Evolutionary conservation across 768 basidiomycete genomes (phyloP).

Genomic region (Paxillus rubicundulus): DNA sequence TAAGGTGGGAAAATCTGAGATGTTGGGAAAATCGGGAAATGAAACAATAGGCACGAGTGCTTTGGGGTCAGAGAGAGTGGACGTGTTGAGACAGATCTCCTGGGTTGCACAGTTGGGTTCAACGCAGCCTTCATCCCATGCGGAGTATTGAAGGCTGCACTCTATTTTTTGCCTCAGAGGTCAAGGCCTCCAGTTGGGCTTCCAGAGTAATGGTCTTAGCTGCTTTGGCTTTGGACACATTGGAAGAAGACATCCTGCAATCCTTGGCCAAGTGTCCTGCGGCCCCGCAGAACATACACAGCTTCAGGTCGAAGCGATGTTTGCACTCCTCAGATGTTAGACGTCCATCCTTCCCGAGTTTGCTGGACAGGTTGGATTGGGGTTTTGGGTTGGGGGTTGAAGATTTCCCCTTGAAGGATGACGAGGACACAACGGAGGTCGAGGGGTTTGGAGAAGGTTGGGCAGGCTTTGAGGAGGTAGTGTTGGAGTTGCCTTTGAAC

Average conservation of each 20-base stretch:
- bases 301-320: neutral
- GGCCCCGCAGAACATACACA: conserved; percentile 4
- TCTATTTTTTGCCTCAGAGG: conserved; percentile 6
- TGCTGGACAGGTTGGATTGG: no score
- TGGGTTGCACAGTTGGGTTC: neutral
- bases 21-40: neutral
- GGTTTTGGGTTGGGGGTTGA: no score
- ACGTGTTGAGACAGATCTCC: conserved; percentile 4
- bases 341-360: no score
- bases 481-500: no score
- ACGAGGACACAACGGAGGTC: neutral
- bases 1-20: neutral
- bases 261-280: neutral
- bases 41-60: neutral
- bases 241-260: neutral
- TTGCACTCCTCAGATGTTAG: neutral
- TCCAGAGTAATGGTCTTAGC: neutral
- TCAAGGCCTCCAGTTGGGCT: neutral
- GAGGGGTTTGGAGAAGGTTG: neutral
- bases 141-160: neutral
- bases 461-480: no score
- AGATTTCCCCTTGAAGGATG: neutral
- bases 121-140: neutral
- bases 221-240: neutral
- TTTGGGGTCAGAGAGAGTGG: neutral